phyloP scores from a whole-genome alignment of 345 rosid species.

The Trapa bicornis region DNA sequence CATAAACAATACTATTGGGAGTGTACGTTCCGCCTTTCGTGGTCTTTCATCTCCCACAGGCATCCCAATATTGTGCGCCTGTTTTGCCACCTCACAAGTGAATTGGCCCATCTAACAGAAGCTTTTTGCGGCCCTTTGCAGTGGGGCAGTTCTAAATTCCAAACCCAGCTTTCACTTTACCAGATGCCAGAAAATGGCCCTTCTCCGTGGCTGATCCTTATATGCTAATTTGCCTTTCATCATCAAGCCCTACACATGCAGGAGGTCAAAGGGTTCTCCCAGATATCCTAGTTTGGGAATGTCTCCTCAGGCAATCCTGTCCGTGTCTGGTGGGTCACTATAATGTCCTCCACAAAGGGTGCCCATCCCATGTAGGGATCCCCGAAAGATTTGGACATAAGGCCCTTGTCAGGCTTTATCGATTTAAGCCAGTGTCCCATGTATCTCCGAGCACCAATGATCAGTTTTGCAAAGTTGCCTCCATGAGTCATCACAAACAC shows the following conservation, averaged over 20 bases:
- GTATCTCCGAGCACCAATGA: slow-evolving; percentile 90
- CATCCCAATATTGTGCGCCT: not conserved
- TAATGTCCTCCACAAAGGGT: slow-evolving; percentile 91
- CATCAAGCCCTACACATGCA: slow-evolving; percentile 96
- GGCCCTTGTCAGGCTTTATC: slow-evolving; percentile 96
- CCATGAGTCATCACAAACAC: slow-evolving; percentile 99
- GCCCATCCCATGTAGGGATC: slow-evolving; percentile 99
- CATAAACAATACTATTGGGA: too few species aligned
- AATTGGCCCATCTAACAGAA: not conserved
- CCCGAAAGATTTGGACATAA: slow-evolving; percentile 96
- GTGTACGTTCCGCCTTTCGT: too few species aligned
- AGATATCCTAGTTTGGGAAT: slow-evolving; percentile 98
- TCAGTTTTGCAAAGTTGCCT: slow-evolving; percentile 97
- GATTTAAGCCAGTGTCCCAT: slow-evolving; percentile 94
- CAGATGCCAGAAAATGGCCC: not conserved
- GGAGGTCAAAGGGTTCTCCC: slow-evolving; percentile 99
- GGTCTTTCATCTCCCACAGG: not conserved
- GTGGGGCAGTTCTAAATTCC: not conserved
- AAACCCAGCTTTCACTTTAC: not conserved
- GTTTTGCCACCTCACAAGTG: not conserved
- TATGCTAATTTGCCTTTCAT: not conserved
- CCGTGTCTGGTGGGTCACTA: slow-evolving; percentile 86
- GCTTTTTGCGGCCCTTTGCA: not conserved
- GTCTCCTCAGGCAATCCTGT: slow-evolving; percentile 98
- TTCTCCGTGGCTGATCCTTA: not conserved